Evolutionary conservation across 306 rosid genomes (phyloP).

Genomic region (Lathyrus aphaca): DNA sequence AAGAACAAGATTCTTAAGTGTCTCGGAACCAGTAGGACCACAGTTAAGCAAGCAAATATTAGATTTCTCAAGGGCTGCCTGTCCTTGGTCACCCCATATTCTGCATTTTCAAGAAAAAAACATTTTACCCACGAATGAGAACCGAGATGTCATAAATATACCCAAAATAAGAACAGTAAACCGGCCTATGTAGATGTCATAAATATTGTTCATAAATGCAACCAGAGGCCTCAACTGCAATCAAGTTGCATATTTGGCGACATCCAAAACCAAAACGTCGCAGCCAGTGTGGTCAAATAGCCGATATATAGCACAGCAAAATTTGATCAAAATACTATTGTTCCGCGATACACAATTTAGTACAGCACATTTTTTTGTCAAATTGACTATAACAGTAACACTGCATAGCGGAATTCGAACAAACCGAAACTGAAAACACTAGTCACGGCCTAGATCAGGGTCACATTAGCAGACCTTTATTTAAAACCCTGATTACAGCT

Average conservation of each 20-base stretch:
- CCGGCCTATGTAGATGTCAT: background rate
- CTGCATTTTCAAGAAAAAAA: constrained; percentile 48
- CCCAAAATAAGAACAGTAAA: background rate
- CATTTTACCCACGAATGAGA: background rate
- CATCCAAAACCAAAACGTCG: background rate
- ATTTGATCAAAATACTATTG: background rate
- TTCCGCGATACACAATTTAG: background rate
- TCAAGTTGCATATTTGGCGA: background rate
- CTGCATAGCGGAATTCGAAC: background rate
- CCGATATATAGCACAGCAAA: background rate
- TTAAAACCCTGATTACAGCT: too few relatives aligned
- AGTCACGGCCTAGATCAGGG: too few relatives aligned
- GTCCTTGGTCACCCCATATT: constrained; percentile 91
- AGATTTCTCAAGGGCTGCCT: constrained; percentile 80
- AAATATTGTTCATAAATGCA: background rate
- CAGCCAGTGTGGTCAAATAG: background rate
- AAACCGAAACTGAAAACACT: too few relatives aligned
- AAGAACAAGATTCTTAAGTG: constrained; percentile 91
- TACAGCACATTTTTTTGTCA: background rate
- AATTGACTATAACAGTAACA: background rate
- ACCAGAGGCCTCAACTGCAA: background rate
- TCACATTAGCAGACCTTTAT: too few relatives aligned
- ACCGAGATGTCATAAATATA: constrained; percentile 1
- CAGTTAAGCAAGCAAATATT: constrained; percentile 87
- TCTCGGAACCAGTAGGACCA: constrained; percentile 98